Base-by-base conservation (phyloP, 768 basidiomycete species). In the Mycena haematopus region DNA sequence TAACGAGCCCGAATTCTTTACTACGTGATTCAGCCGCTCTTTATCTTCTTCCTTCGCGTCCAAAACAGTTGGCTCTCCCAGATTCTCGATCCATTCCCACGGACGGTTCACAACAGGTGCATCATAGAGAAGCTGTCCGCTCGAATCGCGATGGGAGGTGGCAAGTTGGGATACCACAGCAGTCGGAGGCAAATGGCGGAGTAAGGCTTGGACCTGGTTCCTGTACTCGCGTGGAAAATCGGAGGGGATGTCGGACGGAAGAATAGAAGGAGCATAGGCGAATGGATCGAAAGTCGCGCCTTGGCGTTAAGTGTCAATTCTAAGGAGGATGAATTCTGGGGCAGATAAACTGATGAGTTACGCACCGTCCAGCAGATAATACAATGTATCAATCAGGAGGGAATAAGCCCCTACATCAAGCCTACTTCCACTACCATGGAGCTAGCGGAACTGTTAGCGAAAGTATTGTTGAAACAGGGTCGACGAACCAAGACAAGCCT, bases 41-140 rank as follows among this genome's bases (percentile, higher is more conserved):
- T 74, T 73, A 25, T 80, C 75, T 33, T 78, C 77, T 11, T 82
- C 82, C 31, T 78, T 82, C 11, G 79, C 71, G 27, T 84, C 82
- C 4, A 78, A 65, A 13, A 76, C 69, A 9, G 79, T 61, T 3
- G 81, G 77, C 54, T 90, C 88, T 10, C 91, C 91, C 3, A 93
- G 69, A 70, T 89, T 85, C 73, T 94, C 92, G 8, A 88, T 85
- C 91, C 92, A 93, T 72, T 94, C 92, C 92, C 92, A 94, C 4
- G 92, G 90, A 33, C 86, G 84, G 73, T 92, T 91, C 59, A 84
- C 78, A 19, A 93, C 88, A 2, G 84, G 80, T 5, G 75, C 70
- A 21, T 83, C 80, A 62, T 79, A 77, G 3, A 85, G 70, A 6
- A 85, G 62, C 19, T 80, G 78, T 0, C 89, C 89, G 14, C 75